Base-by-base conservation (phyloP, 257 asterid genomes). In the Solanum sejunctum region DNA sequence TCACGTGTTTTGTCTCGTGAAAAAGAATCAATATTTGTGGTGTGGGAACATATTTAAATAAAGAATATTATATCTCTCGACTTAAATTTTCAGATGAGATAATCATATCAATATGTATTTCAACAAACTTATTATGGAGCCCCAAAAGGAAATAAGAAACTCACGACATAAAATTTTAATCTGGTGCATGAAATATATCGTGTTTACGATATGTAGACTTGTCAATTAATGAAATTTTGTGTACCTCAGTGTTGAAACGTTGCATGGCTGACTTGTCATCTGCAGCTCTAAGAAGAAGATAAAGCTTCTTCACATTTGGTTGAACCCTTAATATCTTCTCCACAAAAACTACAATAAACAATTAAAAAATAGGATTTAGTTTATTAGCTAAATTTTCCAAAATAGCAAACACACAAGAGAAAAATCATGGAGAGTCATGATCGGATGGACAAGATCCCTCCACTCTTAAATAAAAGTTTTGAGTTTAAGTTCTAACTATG, bases 261-360 rank as follows among this genome's bases (percentile, higher is more conserved):
- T 86, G 89, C 79, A 83, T 84, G 78, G 97, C 98, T 6, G 97
- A 87, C 45, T 91, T 90, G 64, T 86, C 21, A 77, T 95, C 98
- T 43, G 90, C 69, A 75, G 98, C 98, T 87, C 98, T 94, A 81
- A 96, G n/a, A 13, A 96, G 97, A 83, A 96, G 94, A 87, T 93
- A 94, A 12, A 96, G 91, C 88, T 90, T 92, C 92, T 92, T 94
- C 86, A 92, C 98, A 88, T 96, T 91, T 58, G 99, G 99, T 49
- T 93, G 98, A 61, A 91, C 93, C 75, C 99, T 90, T 6, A 96
- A 84, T 64, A 96, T 89, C 90, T 94, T 94, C 95, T 96, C 99
- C 12, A 91, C 86, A 26, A 92, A 93, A 89, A 96, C 99, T 96
- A 93, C 92, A 60, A 26, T n/a, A 64, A 23, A 64, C 23, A 11